Base-by-base conservation (phyloP, 768 basidiomycete genomes). In the Paxillus ammoniavirescens region DNA sequence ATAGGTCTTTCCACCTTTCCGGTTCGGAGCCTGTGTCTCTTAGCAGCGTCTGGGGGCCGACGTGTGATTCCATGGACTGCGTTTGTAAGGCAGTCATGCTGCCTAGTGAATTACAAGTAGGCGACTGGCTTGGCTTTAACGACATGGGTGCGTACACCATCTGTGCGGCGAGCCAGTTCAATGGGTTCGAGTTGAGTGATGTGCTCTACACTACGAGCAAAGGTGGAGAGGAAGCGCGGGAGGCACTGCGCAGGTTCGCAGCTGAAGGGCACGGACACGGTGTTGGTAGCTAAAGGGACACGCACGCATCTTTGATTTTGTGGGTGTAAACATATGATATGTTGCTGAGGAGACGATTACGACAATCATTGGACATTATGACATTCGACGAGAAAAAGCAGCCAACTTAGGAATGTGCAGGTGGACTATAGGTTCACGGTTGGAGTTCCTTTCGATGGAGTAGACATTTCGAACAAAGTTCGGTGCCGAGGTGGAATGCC, bases 131-230 rank as follows among this genome's bases (percentile, higher is more conserved):
- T 15, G 91, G 89, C n/a, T 99, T 95, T 75, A 86, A 87, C 52
- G 87, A 92, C 67, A 98, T 99, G 97, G 97, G 97, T 30, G 97
- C 97, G 31, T 99, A 99, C 75, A 98, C 97, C n/a, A 75, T 93
- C 55, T 97, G 94, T 66, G 97, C 97, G 0, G 93, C 97, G 49
- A 93, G 91, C 73, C 88, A 87, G 74, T 98, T 98, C 78, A 96
- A 95, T 65, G 93, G 92, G 50, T 95, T 95, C 64, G 82, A 90
- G 64, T 69, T 87, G 44, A 89, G 88, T 73, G 82, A 82, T 37
- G 87, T 94, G 54, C 71, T 86, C 28, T 96, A 94, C 67, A 93
- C 91, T 37, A 75, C 80, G 52, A 88, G 91, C 47, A 82, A 74
- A 23, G 68, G 71, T 0, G 82, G 75, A 8, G 70, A 68, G 40